These are phyloP conservation scores for Colletotrichum falcatum DNA, from an alignment of 2,329 filamentous ascomycete genomes.

Conservation along the genomic window DNA sequence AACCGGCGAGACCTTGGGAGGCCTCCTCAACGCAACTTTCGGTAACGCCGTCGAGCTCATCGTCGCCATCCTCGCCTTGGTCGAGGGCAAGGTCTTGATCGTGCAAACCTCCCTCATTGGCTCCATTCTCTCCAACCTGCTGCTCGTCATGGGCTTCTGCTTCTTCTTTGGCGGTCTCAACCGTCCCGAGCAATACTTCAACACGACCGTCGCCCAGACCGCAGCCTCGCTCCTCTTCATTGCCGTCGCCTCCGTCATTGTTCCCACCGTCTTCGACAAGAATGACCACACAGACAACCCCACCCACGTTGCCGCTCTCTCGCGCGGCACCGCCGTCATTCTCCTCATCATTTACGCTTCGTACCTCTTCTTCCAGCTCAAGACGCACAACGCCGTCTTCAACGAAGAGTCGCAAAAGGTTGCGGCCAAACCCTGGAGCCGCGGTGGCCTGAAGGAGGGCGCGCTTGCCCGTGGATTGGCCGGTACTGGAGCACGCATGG, in stretches of 20 bases:
- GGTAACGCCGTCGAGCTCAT: conserved; percentile 92
- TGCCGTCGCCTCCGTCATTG: conserved; percentile 84
- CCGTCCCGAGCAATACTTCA: conserved; percentile 87
- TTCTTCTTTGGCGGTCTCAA: conserved; percentile 90
- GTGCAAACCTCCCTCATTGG: conserved; percentile 94
- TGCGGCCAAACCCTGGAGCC: conserved; percentile 65
- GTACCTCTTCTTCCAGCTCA: conserved; percentile 92
- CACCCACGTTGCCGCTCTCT: conserved; percentile 70
- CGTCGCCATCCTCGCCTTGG: conserved; percentile 85
- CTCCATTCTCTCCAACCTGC: conserved; percentile 89
- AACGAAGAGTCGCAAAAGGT: conserved; percentile 84
- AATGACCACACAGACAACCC: conserved; percentile 54
- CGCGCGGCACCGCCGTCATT: conserved; percentile 81
- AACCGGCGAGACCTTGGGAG: conserved; percentile 87
- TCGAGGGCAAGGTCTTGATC: conserved; percentile 80
- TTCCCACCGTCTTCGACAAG: conserved; percentile 86
- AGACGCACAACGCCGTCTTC: conserved; percentile 85
- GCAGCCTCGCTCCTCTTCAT: conserved; percentile 84
- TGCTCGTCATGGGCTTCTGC: conserved; percentile 90
- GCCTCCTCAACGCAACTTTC: conserved; percentile 90
- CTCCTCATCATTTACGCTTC: conserved; percentile 84
- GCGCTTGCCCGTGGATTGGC: conserved; percentile 56
- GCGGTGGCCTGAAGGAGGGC: conserved; percentile 48
- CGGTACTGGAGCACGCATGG: conserved; percentile 54
- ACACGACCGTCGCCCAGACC: conserved; percentile 91